Evolutionary conservation across 2,329 filamentous ascomycete species (phyloP), one percentile per base, ranked within the genome.

Genomic region (Aspergillus luchuensis): DNA sequence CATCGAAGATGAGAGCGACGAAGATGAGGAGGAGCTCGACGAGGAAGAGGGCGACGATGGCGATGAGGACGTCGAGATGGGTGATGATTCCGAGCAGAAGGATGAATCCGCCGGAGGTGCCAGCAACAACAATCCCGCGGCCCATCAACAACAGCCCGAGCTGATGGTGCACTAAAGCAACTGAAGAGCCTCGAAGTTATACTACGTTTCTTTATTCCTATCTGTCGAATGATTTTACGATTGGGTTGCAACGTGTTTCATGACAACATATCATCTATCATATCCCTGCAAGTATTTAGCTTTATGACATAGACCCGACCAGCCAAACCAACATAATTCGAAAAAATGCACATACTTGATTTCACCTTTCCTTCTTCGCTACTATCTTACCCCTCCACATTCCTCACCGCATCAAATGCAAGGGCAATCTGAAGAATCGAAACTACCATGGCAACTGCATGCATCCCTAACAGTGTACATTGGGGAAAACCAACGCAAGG

Each of bases 1-100:
- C 73, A 86, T 92, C 49, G 90, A 92, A 71, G 88, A 87, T 58
- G 90, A 92, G 75, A 91, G 87, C 67, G 89, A 89, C 33, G 88
- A 88, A 63, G 86, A 91, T 23, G 87, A 88, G 56, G 87, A 89
- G 61, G 88, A 89, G 13, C 84, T 88, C 38, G 87, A 89, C 49
- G 85, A 85, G 60, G 85, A 87, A 60, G 85, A 85, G 57, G 85
- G 79, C 6, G 86, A 84, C 41, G 87, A 85, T 53, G 85, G 81
- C 51, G 79, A 82, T 48, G 83, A 84, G 41, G 82, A 84, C 65
- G 82, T 85, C 66, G 84, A 85, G 66, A 85, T 85, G 82, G 84
- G 80, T 23, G 83, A 85, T 45, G 83, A 83, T 59, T 78, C 80
- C 19, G 78, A 80, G 57, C 73, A 73, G 13, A 78, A 78, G 63